These are phyloP conservation scores for Russula emetica DNA, from an alignment of 768 basidiomycete species.

Conservation along the genomic window DNA sequence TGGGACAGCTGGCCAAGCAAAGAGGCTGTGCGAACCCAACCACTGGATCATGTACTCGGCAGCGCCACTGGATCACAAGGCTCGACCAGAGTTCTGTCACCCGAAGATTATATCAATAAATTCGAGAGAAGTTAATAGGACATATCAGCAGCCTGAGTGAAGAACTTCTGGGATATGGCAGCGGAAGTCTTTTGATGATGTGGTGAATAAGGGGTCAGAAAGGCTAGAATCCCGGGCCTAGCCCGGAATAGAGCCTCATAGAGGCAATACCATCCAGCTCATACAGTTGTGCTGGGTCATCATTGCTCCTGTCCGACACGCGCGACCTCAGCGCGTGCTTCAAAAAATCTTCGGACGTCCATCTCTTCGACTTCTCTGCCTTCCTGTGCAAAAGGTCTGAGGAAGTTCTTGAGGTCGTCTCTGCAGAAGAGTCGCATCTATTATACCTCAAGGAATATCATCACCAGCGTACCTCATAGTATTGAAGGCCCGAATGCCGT, in stretches of 20 bases:
- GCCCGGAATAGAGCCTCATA: not conserved
- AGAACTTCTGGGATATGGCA: not conserved
- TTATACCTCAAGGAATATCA: not conserved
- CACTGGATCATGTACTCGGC: no score
- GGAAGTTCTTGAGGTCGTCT: constrained; percentile 43
- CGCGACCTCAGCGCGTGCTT: constrained; percentile 8
- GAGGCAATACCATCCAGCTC: not conserved
- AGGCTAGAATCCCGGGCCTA: not conserved
- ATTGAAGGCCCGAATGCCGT: constrained; percentile 82
- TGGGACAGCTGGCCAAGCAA: not conserved
- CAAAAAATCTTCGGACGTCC: constrained; percentile 24
- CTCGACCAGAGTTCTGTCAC: not conserved
- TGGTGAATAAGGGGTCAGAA: not conserved
- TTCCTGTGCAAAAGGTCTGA: constrained; percentile 23
- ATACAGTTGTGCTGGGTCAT: no score
- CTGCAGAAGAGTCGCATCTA: constrained; percentile 36
- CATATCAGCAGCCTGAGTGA: not conserved
- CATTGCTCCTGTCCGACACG: constrained; percentile 8
- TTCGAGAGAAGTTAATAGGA: not conserved
- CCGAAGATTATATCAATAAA: not conserved
- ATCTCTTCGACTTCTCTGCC: constrained; percentile 22
- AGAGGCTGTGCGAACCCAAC: not conserved
- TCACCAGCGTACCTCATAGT: constrained; percentile 59
- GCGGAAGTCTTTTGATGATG: not conserved
- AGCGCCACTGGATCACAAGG: not conserved